Evolutionary conservation across 352 stramenopile species (phyloP).

Genomic region (Globisporangium carolinianum): DNA sequence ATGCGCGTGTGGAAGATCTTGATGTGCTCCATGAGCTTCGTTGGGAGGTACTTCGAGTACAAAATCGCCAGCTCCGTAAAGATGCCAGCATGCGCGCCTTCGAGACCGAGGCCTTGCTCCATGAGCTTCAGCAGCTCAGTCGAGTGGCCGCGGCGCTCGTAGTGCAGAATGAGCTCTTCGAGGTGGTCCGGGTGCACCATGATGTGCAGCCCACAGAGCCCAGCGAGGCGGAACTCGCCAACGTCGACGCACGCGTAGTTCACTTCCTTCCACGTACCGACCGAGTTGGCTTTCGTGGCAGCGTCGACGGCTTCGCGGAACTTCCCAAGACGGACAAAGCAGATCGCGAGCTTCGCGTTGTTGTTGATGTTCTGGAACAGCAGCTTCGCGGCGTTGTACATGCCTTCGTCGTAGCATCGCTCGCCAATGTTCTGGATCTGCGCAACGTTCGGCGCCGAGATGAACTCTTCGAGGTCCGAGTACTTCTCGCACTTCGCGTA

Average conservation of each 20-base stretch:
- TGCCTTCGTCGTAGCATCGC: conserved; percentile 96
- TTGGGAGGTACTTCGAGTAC: conserved; percentile 99
- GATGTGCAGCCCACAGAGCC: conserved; percentile 98
- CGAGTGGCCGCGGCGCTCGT: conserved; percentile 97
- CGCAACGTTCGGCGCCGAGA: conserved; percentile 98
- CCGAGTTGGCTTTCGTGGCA: conserved; percentile 98
- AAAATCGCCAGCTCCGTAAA: conserved; percentile 99
- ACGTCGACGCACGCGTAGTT: conserved; percentile 98
- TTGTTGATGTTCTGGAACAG: conserved; percentile 99
- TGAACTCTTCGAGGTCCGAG: conserved; percentile 98
- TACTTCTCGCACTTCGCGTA: conserved; percentile 98
- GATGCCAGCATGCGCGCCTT: conserved; percentile 98
- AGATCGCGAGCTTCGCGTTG: conserved; percentile 99
- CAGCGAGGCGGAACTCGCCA: conserved; percentile 97
- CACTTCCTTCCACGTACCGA: conserved; percentile 99
- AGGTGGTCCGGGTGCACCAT: conserved; percentile 99
- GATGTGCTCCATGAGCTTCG: conserved; percentile 99
- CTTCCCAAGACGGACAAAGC: conserved; percentile 98
- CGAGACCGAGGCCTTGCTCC: conserved; percentile 97
- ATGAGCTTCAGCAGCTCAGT: conserved; percentile 97
- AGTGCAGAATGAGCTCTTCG: conserved; percentile 98
- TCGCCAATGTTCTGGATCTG: conserved; percentile 99
- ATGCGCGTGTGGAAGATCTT: conserved; percentile 99
- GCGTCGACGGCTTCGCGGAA: conserved; percentile 99
- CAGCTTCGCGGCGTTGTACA: conserved; percentile 98